Evolutionary conservation across 441 rosid species (phyloP).

Genomic region (Pelargonium myrrhifolium): DNA sequence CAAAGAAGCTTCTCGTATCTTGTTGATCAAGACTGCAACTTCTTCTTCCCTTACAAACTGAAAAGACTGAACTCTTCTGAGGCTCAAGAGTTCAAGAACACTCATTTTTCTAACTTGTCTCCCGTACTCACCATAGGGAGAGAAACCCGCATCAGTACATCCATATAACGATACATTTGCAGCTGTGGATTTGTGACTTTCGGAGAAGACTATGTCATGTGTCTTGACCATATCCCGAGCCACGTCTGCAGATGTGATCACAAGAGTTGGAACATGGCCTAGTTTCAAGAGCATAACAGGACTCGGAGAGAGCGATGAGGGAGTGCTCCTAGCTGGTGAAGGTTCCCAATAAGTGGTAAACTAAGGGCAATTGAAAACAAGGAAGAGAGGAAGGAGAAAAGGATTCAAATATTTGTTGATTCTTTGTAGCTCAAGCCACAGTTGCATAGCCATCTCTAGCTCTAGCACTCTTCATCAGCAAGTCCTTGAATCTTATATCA

Average conservation of each 20-base stretch:
- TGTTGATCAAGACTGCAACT: conserved; percentile 13
- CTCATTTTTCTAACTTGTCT: conserved; percentile 26
- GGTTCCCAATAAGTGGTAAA: conserved; percentile 34
- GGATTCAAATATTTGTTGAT: background rate
- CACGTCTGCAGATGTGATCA: conserved; percentile 31
- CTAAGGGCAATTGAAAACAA: background rate
- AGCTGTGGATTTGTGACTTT: conserved; percentile 23
- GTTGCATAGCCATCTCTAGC: background rate
- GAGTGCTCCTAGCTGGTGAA: conserved; percentile 26
- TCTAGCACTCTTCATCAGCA: background rate
- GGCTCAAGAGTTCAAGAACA: conserved; percentile 24
- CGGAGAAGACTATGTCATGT: conserved; percentile 21
- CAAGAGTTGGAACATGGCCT: conserved; percentile 22
- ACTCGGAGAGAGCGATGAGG: conserved; percentile 23
- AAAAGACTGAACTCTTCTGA: conserved; percentile 23
- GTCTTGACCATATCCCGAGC: conserved; percentile 26
- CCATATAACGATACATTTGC: conserved; percentile 13
- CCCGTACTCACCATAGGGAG: conserved; percentile 26
- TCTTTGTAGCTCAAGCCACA: background rate
- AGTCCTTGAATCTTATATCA: background rate
- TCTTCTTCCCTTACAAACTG: conserved; percentile 27
- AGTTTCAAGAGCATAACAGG: conserved; percentile 27
- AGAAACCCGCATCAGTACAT: conserved; percentile 18
- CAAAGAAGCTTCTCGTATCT: background rate
- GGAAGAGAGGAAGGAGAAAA: conserved; percentile 8